phyloP scores from a whole-genome alignment of 2,329 filamentous ascomycete genomes.

The Aspergillus quadrilineatus region DNA sequence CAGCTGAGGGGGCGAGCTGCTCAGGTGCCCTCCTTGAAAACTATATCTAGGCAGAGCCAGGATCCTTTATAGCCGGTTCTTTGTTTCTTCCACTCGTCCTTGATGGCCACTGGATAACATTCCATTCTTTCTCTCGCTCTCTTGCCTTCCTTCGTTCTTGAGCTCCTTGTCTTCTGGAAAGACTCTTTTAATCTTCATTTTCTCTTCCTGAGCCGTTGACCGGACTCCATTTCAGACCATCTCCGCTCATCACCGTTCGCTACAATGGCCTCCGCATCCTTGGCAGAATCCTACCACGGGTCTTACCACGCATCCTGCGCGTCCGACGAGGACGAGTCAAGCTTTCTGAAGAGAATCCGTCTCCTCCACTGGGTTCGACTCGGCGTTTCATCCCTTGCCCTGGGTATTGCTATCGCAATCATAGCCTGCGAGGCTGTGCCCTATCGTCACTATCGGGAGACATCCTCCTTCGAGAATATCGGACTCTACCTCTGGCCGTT shows the following conservation, averaged over 20 bases:
- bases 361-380: constrained; percentile 36
- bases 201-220: constrained; percentile 9
- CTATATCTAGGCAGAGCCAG: not conserved
- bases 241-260: not conserved
- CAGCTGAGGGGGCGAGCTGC: not conserved
- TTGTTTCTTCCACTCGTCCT: too few species aligned
- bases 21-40: not conserved
- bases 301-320: constrained; percentile 33
- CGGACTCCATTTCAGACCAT: not conserved
- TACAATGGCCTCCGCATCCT: constrained; percentile 8
- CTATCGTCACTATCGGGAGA: constrained; percentile 39
- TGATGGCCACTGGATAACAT: not conserved
- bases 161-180: constrained; percentile 16
- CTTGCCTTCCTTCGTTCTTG: constrained; percentile 4
- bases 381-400: constrained; percentile 33
- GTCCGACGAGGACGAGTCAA: constrained; percentile 38
- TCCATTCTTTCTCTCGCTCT: constrained; percentile 1
- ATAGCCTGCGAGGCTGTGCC: constrained; percentile 41
- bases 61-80: constrained; percentile 2
- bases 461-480: constrained; percentile 33
- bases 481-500: constrained; percentile 44
- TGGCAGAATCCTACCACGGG: constrained; percentile 18
- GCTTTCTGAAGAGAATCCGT: constrained; percentile 35
- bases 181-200: not conserved
- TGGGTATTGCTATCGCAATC: constrained; percentile 30